Evolutionary conservation across 2,329 filamentous ascomycete species (phyloP).

Genomic region (Botrytis medusae): DNA sequence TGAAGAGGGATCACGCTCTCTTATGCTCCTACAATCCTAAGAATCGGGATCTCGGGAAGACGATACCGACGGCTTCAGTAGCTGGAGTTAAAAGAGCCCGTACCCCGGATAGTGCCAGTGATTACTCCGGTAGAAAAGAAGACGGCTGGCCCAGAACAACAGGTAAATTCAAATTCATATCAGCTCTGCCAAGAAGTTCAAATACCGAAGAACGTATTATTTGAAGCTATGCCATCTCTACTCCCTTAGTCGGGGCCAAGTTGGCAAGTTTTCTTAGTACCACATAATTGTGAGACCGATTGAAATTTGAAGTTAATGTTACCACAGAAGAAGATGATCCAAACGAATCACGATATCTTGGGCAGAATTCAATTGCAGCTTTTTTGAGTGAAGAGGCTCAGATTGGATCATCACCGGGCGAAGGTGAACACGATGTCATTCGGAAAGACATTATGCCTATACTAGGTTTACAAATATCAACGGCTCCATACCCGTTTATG

Average conservation of each 20-base stretch:
- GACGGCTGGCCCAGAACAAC: conserved; percentile 39
- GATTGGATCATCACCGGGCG: conserved; percentile 49
- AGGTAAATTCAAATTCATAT: conserved; percentile 29
- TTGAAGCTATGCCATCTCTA: background rate
- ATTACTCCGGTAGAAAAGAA: conserved; percentile 34
- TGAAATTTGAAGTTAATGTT: conserved; percentile 18
- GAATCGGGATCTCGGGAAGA: conserved; percentile 38
- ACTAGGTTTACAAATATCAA: conserved; percentile 61
- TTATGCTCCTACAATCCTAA: conserved; percentile 69
- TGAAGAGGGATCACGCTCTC: conserved; percentile 63
- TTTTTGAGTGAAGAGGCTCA: conserved; percentile 59
- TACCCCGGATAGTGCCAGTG: conserved; percentile 37
- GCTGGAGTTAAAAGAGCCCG: conserved; percentile 34
- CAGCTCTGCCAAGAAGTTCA: background rate
- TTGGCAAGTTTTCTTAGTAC: background rate
- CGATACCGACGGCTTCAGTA: conserved; percentile 25
- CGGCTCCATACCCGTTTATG: conserved; percentile 65
- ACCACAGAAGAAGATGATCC: conserved; percentile 52
- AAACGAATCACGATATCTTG: conserved; percentile 60
- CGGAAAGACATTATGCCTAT: conserved; percentile 66
- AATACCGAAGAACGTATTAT: background rate
- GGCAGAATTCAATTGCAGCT: conserved; percentile 68
- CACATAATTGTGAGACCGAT: conserved; percentile 1
- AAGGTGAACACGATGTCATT: conserved; percentile 50
- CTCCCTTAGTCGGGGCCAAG: background rate